Base-by-base conservation (phyloP, 2,329 filamentous ascomycete species). In the Monosporascus cannonballus region DNA sequence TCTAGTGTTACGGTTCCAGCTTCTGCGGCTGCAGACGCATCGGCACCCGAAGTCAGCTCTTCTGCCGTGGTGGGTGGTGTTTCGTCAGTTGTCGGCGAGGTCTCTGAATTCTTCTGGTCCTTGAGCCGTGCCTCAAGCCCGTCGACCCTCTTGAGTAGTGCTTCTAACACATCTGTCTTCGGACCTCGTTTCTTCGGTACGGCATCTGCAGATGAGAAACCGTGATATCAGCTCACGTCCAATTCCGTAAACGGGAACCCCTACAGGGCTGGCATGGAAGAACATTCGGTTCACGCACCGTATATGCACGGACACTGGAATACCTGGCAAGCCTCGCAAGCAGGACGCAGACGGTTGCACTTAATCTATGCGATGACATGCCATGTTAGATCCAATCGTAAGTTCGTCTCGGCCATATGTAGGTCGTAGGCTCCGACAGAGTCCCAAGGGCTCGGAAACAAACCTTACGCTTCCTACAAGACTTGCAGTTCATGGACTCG, bases 401-500 rank as follows among this genome's bases (percentile, higher is more conserved):
- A 34, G 46, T 47, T 18, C 49, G 25, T 38, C 46, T 48, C 50
- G 51, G 36, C 49, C 34, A 41, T 44, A 54, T 38, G 51, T 25
- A 44, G 50, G 39, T 30, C 39, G 47, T 49, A 25, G 45, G 17
- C 24, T 47, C 48, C 22, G 45, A 49, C 11, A 41, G 44, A 50
- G 47, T 50, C 44, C 44, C 36, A 42, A 49, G 15, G 17, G 30
- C 9, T 24, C 30, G 30, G 47, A 59, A 50, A 64, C 74, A 47
- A 71, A 93, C 90, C 86, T 96, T 96, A 74, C 90, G 81, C 73
- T 95, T 95, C 61, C 90, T 83, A 76, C 90, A 96, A 52, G 89
- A 94, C 71, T 96, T 95, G 83, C 90, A 96, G 70, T 96, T 96
- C 90, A 96, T 96, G 36, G 88, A 89, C 76, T 95, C 90, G 51